Base-by-base conservation (phyloP, 1,284 basidiomycete genomes). In the Cerrena zonata region DNA sequence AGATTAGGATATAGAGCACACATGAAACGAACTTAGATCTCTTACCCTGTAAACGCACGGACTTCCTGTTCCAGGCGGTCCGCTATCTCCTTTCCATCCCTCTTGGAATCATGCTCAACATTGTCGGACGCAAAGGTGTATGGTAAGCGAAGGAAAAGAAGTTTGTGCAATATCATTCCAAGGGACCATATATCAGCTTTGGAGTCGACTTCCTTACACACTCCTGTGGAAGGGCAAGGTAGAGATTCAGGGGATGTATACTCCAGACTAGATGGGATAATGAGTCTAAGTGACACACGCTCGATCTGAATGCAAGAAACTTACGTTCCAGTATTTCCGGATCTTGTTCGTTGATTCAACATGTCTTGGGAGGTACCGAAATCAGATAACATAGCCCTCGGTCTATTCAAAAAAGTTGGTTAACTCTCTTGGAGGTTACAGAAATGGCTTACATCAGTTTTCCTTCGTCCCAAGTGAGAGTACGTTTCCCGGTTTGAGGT, bases 131-230 rank as follows among this genome's bases (percentile, higher is more conserved):
- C 83, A 56, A 86, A 80, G 19, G 72, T 74, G 60, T 91, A 94
- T 0, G 91, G 91, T 19, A 92, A 66, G 26, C 79, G 78, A 68
- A 97, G 91, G 69, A 88, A 88, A 36, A 91, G 83, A 69, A 97
- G 79, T 68, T 95, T 95, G 49, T 63, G 36, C 26, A 68, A 58
- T 39, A 66, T 61, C 38, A 67, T 56, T 3, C 66, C 67, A 12
- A 97, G 75, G 2, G 93, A 86, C 94, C 94, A 97, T 53, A 96
- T 79, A 63, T 98, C 94, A 64, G 86, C 83, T 59, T 94, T 94
- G 0, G 90, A 91, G 58, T 91, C 87, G 1, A 93, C 77, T 49
- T 90, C 84, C 5, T 72, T 72, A 19, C 91, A 77, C 21, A 76
- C 65, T 0, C 91, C 89, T 0, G 82, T 84, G 15, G 71, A 63